Conservation (phyloP, 1,139 yeast species). For the Debaryomyces nepalensis region DNA sequence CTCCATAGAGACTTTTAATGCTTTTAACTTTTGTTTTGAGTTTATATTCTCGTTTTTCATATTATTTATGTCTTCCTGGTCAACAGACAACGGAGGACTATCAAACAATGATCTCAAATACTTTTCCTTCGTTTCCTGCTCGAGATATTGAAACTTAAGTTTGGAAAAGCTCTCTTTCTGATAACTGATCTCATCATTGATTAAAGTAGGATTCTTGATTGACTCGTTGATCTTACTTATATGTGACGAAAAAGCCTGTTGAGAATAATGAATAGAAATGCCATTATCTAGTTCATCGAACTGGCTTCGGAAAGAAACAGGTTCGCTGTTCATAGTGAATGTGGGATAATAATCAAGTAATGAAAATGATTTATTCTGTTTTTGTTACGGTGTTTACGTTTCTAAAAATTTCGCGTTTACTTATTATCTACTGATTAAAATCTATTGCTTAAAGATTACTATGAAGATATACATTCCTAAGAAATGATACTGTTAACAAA, state of each 20-base stretch:
- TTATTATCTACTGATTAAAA: too few species aligned
- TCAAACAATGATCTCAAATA: constrained; percentile 46
- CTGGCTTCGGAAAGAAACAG: neutral
- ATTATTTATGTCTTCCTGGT: constrained; percentile 24
- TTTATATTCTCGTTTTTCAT: constrained; percentile 24
- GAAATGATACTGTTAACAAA: too few species aligned
- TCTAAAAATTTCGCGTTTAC: too few species aligned
- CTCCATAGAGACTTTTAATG: constrained; percentile 24
- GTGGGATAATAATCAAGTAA: too few species aligned
- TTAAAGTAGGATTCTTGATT: constrained; percentile 27
- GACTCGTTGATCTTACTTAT: constrained; percentile 14
- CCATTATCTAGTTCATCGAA: neutral
- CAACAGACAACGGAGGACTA: constrained; percentile 19
- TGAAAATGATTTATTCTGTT: too few species aligned
- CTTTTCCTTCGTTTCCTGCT: constrained; percentile 69
- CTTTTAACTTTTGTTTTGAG: constrained; percentile 25
- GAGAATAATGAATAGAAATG: constrained; percentile 14
- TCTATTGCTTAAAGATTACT: too few species aligned
- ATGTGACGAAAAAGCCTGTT: constrained; percentile 20
- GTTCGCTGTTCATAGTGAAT: constrained; percentile 4
- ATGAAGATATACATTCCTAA: too few species aligned
- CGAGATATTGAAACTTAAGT: constrained; percentile 63
- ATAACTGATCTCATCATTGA: constrained; percentile 37
- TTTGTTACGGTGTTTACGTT: too few species aligned
- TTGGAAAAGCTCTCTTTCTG: constrained; percentile 51